These are phyloP conservation scores for Chalciporus sp. DNA, from an alignment of 1,284 basidiomycete species.

Conservation along the genomic window DNA sequence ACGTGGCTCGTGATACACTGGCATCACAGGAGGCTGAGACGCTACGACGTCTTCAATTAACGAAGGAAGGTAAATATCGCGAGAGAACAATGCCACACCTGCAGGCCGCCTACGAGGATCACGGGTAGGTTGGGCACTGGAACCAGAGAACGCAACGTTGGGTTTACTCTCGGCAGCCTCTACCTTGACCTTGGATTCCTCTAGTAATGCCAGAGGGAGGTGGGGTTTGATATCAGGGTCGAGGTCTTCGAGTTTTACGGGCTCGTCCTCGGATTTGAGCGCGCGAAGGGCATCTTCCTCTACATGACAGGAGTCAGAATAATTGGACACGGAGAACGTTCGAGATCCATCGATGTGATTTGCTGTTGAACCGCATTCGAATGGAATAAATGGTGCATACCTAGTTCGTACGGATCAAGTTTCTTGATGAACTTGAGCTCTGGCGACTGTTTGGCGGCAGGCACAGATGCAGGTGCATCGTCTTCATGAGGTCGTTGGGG, in stretches of 20 bases:
- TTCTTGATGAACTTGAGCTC: constrained; percentile 26
- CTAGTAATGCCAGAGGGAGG: neutral
- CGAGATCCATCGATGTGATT: neutral
- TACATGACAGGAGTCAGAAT: constrained; percentile 1
- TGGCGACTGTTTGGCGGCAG: neutral
- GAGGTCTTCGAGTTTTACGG: neutral
- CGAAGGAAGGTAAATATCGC: neutral
- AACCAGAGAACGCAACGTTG: neutral
- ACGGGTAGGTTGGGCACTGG: neutral
- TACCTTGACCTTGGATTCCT: constrained; percentile 13
- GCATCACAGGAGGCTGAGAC: neutral
- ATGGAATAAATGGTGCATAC: constrained; percentile 1
- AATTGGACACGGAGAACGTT: no score
- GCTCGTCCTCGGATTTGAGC: constrained; percentile 5
- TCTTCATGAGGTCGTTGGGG: neutral
- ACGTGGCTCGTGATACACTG: neutral
- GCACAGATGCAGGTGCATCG: neutral
- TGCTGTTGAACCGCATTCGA: neutral
- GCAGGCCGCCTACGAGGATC: neutral
- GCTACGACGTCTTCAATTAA: neutral
- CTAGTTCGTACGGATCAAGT: constrained; percentile 34
- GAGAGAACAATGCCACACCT: neutral
- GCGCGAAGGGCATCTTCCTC: constrained; percentile 33
- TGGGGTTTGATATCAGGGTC: constrained; percentile 6
- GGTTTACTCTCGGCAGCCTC: constrained; percentile 7